Conservation (phyloP, 2,329 filamentous ascomycete genomes). For the Fusarium bulbicola region DNA sequence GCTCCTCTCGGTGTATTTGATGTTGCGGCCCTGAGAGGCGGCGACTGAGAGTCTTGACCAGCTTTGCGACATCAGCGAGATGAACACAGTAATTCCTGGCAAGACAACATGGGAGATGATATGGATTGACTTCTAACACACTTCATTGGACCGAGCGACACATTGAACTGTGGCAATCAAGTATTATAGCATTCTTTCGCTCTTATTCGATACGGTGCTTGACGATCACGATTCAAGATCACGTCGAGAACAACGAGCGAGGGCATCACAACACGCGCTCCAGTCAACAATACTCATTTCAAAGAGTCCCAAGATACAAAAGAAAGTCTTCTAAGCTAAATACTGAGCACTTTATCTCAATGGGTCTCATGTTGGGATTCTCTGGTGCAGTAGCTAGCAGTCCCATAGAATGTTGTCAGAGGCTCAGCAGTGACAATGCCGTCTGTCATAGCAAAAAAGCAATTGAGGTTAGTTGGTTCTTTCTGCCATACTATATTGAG, state of each 20-base stretch:
- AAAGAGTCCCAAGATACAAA: rapidly evolving
- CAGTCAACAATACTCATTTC: rapidly evolving
- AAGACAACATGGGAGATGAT: neutral
- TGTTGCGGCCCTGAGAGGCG: too few species aligned
- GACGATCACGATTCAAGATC: neutral
- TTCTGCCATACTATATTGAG: rapidly evolving
- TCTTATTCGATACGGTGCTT: neutral
- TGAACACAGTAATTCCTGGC: neutral
- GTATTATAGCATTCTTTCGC: neutral
- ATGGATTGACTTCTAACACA: rapidly evolving
- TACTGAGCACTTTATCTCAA: rapidly evolving
- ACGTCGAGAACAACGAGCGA: neutral
- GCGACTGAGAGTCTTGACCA: neutral
- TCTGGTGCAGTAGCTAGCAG: neutral
- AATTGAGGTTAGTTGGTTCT: neutral
- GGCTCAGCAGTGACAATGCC: neutral
- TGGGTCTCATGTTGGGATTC: rapidly evolving
- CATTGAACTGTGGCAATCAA: rapidly evolving
- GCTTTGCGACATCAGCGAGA: neutral
- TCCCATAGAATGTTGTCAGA: too few species aligned
- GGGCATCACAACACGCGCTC: neutral
- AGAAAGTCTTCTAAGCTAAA: rapidly evolving
- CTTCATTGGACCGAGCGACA: rapidly evolving
- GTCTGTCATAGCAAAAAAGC: neutral
- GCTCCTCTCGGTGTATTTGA: rapidly evolving